Base-by-base conservation (phyloP, 2,329 filamentous ascomycete genomes). In the Colletotrichum euphorbiae region DNA sequence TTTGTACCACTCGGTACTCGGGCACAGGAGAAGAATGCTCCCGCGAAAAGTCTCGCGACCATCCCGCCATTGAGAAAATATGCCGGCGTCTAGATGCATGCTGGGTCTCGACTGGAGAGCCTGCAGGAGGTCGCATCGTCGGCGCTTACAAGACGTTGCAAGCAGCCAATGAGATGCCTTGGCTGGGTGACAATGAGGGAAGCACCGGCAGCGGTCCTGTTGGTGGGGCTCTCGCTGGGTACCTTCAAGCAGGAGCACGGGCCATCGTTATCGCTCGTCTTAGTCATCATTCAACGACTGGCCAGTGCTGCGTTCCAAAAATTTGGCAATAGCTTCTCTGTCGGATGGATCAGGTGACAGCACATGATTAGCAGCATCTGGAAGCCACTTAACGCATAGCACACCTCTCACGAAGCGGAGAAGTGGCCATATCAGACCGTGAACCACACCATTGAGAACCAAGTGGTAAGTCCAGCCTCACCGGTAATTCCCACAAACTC, bases 91-190 rank as follows among this genome's bases (percentile, higher is more conserved):
- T 66, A 56, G n/a, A 36, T 62, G 58, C 69, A 68, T 63, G 57
- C 57, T 40, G 31, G 8, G 38, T 11, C 11, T 42, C 46, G 46
- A 58, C 62, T 59, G 60, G 66, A 58, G 45, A 59, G 58, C 60
- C 57, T 67, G 69, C 67, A 71, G 67, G 54, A 46, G 59, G 67
- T 60, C 67, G 67, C 67, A 70, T 51, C 54, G 55, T 43, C 63
- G 70, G 69, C 69, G 69, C 69, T 71, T 71, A 71, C 50, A 66
- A 31, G 67, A 67, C 38, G 62, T 63, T 45, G 59, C 57, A 54
- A 9, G n/a, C 48, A 59, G 38, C 69, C 69, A 70, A 70, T 70
- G 54, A 54, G 7, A 45, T 12, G 52, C n/a, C 9, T 15, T 31
- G 54, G 61, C 54, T 36, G 40, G 64, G 46, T 50, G 43, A 51